These are phyloP conservation scores for Fonsecaea nubica DNA, from an alignment of 2,329 filamentous ascomycete genomes.

Conservation along the genomic window DNA sequence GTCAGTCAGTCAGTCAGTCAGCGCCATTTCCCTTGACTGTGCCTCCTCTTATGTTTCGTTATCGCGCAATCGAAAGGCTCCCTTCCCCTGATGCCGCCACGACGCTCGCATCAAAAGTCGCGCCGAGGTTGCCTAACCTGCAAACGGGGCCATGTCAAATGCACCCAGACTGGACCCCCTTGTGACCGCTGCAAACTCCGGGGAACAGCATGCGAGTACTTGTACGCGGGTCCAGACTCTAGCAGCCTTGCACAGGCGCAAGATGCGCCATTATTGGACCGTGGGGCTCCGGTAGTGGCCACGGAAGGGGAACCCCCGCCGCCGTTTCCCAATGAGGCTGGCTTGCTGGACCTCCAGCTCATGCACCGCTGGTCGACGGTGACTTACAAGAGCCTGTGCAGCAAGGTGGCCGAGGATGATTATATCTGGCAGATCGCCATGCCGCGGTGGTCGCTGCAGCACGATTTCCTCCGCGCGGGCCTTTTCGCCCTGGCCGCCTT, in stretches of 20 bases:
- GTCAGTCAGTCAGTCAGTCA: not conserved
- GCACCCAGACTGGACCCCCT: conserved; percentile 24
- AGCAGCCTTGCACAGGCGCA: not conserved
- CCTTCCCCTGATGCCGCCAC: conserved; percentile 13
- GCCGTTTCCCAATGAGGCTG: conserved; percentile 3
- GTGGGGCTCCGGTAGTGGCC: too few species aligned
- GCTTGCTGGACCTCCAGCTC: conserved; percentile 38
- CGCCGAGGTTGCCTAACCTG: conserved; percentile 27
- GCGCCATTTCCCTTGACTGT: not conserved
- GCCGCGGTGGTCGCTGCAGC: conserved; percentile 25
- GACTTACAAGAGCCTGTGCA: conserved; percentile 35
- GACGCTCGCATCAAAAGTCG: conserved; percentile 28
- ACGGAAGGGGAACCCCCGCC: conserved; percentile 1
- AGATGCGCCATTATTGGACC: not conserved
- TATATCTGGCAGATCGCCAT: conserved; percentile 29
- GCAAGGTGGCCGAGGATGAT: conserved; percentile 28
- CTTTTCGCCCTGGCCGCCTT: conserved; percentile 34
- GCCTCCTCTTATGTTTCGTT: not conserved
- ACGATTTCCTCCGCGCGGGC: conserved; percentile 32
- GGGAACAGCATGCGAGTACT: conserved; percentile 21
- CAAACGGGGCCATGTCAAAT: conserved; percentile 29
- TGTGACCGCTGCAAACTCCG: conserved; percentile 25
- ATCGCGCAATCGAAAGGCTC: not conserved
- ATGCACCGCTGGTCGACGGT: conserved; percentile 38
- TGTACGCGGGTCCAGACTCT: not conserved